phyloP scores from a whole-genome alignment of 2,329 filamentous ascomycete species.

The Botryotinia convoluta region DNA sequence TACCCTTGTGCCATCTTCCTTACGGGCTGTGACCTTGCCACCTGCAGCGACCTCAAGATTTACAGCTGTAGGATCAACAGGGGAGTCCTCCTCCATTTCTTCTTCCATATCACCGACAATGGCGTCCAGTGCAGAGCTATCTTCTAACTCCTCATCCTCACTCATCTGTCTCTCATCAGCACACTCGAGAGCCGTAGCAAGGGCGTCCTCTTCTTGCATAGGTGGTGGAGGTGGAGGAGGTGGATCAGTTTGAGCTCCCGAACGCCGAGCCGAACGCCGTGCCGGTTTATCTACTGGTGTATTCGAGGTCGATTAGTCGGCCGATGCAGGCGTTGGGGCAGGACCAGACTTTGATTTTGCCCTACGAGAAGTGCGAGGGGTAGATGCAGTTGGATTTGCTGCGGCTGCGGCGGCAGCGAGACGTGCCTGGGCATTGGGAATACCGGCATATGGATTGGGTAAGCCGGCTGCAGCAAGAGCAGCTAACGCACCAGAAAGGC shows the following conservation, averaged over 20 bases:
- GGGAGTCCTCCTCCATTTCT: slow-evolving; percentile 70
- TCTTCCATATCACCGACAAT: slow-evolving; percentile 91
- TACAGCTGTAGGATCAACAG: slow-evolving; percentile 80
- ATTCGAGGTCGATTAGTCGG: slow-evolving; percentile 41
- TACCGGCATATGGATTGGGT: slow-evolving; percentile 46
- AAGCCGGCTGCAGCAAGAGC: slow-evolving; percentile 73
- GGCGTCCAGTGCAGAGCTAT: slow-evolving; percentile 68
- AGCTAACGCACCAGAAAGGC: slow-evolving; percentile 67
- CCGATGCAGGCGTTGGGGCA: slow-evolving; percentile 43
- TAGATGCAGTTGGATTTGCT: slow-evolving; percentile 41
- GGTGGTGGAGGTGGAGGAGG: slow-evolving; percentile 53
- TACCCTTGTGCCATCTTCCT: slow-evolving; percentile 86
- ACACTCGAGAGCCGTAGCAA: slow-evolving; percentile 78
- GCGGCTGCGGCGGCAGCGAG: slow-evolving; percentile 36
- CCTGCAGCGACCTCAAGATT: slow-evolving; percentile 85
- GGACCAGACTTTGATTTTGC: slow-evolving; percentile 48
- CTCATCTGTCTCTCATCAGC: slow-evolving; percentile 86
- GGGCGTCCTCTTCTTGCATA: slow-evolving; percentile 57
- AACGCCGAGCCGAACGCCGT: slow-evolving; percentile 63
- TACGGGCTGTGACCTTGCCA: slow-evolving; percentile 84
- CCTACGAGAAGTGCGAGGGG: slow-evolving; percentile 38
- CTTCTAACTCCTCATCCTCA: slow-evolving; percentile 67
- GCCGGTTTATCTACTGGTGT: slow-evolving; percentile 58
- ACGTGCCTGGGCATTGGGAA: slow-evolving; percentile 33
- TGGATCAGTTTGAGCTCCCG: slow-evolving; percentile 52